Base-by-base conservation (phyloP, 2,329 filamentous ascomycete species). In the Pseudogymnoascus sp. region DNA sequence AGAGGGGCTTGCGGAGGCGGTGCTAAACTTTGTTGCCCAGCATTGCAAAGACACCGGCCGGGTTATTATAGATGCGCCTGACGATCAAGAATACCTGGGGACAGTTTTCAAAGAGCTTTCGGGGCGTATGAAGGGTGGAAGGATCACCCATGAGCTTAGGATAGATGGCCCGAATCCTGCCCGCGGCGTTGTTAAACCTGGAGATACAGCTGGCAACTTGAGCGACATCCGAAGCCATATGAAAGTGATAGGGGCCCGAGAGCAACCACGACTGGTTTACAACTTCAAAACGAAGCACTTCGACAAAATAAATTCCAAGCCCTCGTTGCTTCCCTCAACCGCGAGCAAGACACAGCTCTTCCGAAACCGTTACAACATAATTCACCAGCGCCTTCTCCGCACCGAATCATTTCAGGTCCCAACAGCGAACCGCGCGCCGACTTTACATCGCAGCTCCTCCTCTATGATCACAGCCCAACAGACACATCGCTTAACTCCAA, bases 391-490 rank as follows among this genome's bases (percentile, higher is more conserved):
- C 16, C 82, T 97, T 16, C 82, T 97, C 39, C 87, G 94, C 57
- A 97, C 97, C 71, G 91, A 97, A 73, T 87, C 90, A 18, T 99
- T 99, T 68, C 92, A 97, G 72, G 85, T 85, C 18, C 91, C 91
- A 1, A 81, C 88, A 18, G 80, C 81, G 1, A 37, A 58, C n/a
- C 80, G 80, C 58, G 74, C 75, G n/a, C 76, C 78, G 20, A 78
- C 80, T 1, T 74, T 86, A 1, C 80, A 79, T 64, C 79, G 82
- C 39, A 84, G 85, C 6, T 78, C 82, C 3, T 86, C 87, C 3
- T 76, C 78, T 11, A 65, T 78, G 64, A 62, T 81, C 64, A 77
- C 76, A 14, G 54, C 75, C 12, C 83, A 85, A 69, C 86, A 87
- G 73, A 84, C 83, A 32, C 90, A 96, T 75, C 95, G 90, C 68